phyloP scores from a whole-genome alignment of 495 filamentous ascomycete genomes.

The Collariella sp. region DNA sequence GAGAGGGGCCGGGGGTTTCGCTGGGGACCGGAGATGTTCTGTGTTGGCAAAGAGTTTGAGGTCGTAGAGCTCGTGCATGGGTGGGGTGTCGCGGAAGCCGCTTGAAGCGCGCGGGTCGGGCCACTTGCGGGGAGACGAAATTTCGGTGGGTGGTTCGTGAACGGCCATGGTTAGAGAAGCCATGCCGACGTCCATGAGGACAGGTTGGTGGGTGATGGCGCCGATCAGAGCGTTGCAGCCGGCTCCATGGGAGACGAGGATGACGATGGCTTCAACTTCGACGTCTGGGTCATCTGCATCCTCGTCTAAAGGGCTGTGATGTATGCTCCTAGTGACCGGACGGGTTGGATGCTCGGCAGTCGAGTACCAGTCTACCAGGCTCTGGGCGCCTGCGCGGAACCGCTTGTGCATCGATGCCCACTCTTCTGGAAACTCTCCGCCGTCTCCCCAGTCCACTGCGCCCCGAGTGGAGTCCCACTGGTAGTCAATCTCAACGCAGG shows the following conservation, averaged over 20 bases:
- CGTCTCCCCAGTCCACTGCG: constrained; percentile 71
- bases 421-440: constrained; percentile 83
- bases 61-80: constrained; percentile 57
- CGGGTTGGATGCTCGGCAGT: constrained; percentile 42
- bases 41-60: constrained; percentile 67
- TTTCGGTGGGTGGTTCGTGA: constrained; percentile 45
- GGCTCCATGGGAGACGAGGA: constrained; percentile 94
- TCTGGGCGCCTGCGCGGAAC: constrained; percentile 66
- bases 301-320: constrained; percentile 17
- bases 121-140: constrained; percentile 14
- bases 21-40: constrained; percentile 61
- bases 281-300: constrained; percentile 39
- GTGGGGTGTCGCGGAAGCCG: constrained; percentile 30
- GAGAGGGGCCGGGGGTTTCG: constrained; percentile 28
- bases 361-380: constrained; percentile 74
- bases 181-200: constrained; percentile 80
- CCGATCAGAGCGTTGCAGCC: constrained; percentile 95
- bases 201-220: constrained; percentile 78
- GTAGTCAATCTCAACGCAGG: constrained; percentile 77
- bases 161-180: constrained; percentile 87
- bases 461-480: constrained; percentile 88
- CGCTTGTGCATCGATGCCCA: constrained; percentile 92
- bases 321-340: constrained; percentile 32
- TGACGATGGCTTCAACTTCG: constrained; percentile 66
- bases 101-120: constrained; percentile 13